These are phyloP conservation scores for Micractinium sp. DNA, from an alignment of 139 green algal genomes.

Conservation along the genomic window DNA sequence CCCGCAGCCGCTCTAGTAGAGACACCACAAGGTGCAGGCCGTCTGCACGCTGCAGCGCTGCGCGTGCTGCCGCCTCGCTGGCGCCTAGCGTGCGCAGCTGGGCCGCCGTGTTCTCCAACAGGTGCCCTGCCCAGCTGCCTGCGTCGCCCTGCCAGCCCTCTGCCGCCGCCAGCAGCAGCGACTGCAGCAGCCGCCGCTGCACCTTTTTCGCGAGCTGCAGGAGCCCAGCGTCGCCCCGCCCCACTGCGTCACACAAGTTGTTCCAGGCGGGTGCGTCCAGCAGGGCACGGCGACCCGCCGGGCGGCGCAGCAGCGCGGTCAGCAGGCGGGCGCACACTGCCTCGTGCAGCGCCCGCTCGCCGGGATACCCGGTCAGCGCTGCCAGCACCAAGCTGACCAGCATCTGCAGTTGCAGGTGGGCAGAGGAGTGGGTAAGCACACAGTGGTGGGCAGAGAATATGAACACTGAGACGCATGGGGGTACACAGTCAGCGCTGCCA, in stretches of 20 bases:
- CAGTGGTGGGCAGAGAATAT: background rate
- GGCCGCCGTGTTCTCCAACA: conserved; percentile 17
- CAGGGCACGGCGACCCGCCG: conserved; percentile 45
- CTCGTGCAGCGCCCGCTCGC: conserved; percentile 48
- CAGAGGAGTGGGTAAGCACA: background rate
- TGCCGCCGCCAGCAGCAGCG: conserved; percentile 35
- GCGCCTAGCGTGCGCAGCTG: conserved; percentile 27
- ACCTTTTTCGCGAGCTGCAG: conserved; percentile 22
- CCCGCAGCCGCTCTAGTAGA: conserved; percentile 76
- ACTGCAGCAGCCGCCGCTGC: conserved; percentile 39
- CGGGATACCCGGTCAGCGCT: conserved; percentile 31
- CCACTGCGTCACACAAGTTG: conserved; percentile 54
- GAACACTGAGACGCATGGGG: background rate
- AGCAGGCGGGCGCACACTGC: conserved; percentile 60
- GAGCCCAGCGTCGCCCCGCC: conserved; percentile 19
- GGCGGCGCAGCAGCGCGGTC: conserved; percentile 60
- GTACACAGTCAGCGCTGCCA: conserved; percentile 36
- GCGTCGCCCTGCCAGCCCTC: conserved; percentile 3
- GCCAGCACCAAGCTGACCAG: conserved; percentile 61
- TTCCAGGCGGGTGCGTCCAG: conserved; percentile 60
- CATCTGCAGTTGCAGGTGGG: background rate
- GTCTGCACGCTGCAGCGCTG: conserved; percentile 41
- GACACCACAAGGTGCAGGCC: conserved; percentile 48
- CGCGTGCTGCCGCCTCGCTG: conserved; percentile 26
- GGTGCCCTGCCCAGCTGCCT: conserved; percentile 14